Percentiles rank a stretch among this genome's conserved stretches.
phyloP scores from a whole-genome alignment of 2,329 filamentous ascomycete species.

The Venturia aucupariae region DNA sequence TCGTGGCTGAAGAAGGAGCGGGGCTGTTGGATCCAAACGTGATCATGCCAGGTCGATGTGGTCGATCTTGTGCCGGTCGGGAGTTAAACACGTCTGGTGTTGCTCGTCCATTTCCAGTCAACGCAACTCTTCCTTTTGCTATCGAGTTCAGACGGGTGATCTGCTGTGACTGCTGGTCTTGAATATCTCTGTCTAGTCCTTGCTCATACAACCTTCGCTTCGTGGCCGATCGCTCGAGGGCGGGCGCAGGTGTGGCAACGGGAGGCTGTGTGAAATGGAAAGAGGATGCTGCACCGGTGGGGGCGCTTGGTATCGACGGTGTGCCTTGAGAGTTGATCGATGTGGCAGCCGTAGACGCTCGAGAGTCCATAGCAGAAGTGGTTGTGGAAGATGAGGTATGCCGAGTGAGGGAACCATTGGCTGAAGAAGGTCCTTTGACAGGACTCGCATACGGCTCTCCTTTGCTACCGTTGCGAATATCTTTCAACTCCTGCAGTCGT shows the following conservation, averaged over 20 bases:
- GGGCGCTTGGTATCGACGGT: conserved; percentile 26
- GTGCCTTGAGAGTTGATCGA: conserved; percentile 67
- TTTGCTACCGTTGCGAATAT: conserved; percentile 28
- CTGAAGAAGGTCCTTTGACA: conserved; percentile 30
- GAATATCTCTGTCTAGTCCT: conserved; percentile 66
- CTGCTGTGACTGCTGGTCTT: conserved; percentile 70
- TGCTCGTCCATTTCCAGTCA: not conserved
- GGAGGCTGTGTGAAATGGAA: conserved; percentile 18
- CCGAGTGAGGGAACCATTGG: conserved; percentile 60
- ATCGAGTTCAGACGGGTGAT: conserved; percentile 73
- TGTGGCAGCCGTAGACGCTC: conserved; percentile 79
- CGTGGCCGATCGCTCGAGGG: conserved; percentile 54
- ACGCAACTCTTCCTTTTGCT: conserved; percentile 37
- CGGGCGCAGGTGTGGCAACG: conserved; percentile 22
- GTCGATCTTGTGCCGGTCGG: conserved; percentile 7
- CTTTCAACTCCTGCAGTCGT: conserved; percentile 34
- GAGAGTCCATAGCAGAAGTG: conserved; percentile 57
- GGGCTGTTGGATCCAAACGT: not conserved
- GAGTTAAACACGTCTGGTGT: conserved; percentile 6
- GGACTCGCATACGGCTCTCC: conserved; percentile 38
- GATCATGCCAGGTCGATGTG: not conserved
- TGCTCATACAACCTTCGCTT: conserved; percentile 78
- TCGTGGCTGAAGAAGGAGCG: not conserved
- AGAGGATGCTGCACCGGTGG: not conserved
- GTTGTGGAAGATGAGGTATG: conserved; percentile 80